A percentile compares a stretch with the other conserved stretches of the same genome.
phyloP scores from a whole-genome alignment of 768 basidiomycete genomes.

The Tulasnella sp. region DNA sequence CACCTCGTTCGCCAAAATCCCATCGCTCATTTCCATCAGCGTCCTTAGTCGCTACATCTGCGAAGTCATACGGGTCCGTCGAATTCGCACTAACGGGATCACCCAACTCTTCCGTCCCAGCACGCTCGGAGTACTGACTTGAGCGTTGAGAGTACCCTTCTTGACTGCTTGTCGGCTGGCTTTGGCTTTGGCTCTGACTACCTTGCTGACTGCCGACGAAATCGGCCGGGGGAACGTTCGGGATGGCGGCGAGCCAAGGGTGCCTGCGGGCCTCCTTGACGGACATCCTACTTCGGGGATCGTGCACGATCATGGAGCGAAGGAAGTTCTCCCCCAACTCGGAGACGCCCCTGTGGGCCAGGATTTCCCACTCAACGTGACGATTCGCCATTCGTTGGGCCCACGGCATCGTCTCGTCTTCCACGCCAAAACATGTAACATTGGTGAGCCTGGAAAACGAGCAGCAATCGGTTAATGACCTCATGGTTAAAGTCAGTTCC shows the following conservation, averaged over 20 bases:
- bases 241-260: conserved; percentile 50
- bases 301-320: conserved; percentile 44
- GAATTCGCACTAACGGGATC: background rate
- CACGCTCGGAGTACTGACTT: too few relatives aligned
- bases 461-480: background rate
- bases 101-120: background rate
- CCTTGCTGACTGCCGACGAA: background rate
- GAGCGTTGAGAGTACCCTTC: too few relatives aligned
- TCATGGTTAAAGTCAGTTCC: background rate
- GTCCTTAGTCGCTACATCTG: background rate
- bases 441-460: conserved; percentile 51
- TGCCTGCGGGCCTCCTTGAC: conserved; percentile 57
- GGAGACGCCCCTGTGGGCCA: conserved; percentile 34
- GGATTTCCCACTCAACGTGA: conserved; percentile 47
- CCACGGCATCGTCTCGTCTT: conserved; percentile 48
- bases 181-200: background rate
- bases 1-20: background rate
- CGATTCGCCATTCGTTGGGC: conserved; percentile 49
- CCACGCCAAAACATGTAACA: conserved; percentile 62
- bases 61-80: background rate
- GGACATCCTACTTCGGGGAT: conserved; percentile 60
- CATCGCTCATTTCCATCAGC: background rate
- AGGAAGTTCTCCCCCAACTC: conserved; percentile 56
- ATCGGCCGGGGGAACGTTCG: background rate
- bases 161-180: background rate